Evolutionary conservation across 2,329 filamentous ascomycete species (phyloP), one percentile per base, ranked within the genome.

Genomic region (Myriosclerotinia duriaeana): DNA sequence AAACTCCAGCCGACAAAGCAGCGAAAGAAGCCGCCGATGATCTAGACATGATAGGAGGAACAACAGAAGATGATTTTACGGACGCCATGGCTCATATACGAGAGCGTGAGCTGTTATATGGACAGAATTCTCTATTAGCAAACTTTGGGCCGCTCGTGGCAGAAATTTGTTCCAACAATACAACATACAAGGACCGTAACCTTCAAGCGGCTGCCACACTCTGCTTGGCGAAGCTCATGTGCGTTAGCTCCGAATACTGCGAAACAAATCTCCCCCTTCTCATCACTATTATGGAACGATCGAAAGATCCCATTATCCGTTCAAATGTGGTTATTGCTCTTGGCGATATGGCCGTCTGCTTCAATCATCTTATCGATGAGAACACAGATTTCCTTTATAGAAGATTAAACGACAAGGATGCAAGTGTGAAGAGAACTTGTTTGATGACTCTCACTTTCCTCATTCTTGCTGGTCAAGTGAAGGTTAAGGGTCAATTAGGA

Each of bases 301-400:
- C 93, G 2, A 87, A 92, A 42, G 92, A 97, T 74, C 90, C 96
- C 1, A 96, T 93, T 22, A 94, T 96, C 50, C 89, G 95, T 62
- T 96, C 92, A 73, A 99, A 99, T 76, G 92, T 96, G 12, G 96
- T 99, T 22, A 96, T 99, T 72, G 94, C 95, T 0, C 87, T 99
- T 0, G 95, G 95, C 50, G 95, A 99, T 76, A 99, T 99, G 95
- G 96, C 96, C 0, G 95, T 99, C 30, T 97, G 93, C 84, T 99
- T 99, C 84, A 99, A 99, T 76, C 95, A 99, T 76, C 86, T 99
- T 60, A 97, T 99, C 72, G 96, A 99, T 76, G 96, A 99, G 79
- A 98, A 99, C 78, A 99, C 95, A 0, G 95, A 99, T 77, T 99
- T 98, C 81, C 79, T 99, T 53, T 99, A 99, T 79, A 89, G 95